Evolutionary conservation across 1,139 yeast genomes (phyloP), one percentile per base, ranked within the genome.

Genomic region (Zygoascus meyerae): DNA sequence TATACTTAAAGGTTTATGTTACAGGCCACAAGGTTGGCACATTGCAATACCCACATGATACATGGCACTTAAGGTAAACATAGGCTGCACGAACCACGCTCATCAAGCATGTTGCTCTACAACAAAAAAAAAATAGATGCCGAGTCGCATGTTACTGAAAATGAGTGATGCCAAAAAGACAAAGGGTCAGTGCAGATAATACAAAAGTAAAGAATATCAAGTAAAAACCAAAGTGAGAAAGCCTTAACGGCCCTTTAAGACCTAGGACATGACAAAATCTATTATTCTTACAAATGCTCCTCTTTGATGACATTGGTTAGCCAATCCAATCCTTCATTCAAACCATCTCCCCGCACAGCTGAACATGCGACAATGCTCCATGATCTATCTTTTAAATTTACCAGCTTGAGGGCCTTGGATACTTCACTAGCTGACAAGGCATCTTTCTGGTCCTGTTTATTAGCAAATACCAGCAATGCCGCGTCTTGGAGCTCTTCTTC

Each of bases 361-460:
- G 95, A 85, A 56, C 95, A 85, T 4, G 97, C 97, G 53, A 90
- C 95, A 55, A 92, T 92, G 60, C 96, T 86, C 98, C 98, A 92
- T 63, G 95, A 86, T 65, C 98, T 78, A 66, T 92, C 98, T 67
- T 90, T 90, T 63, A 92, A 74, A 49, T 86, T 95, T 4, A 90
- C 89, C 56, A 92, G 71, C 53, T 83, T 83, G 55, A 92, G 74
- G 12, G 95, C 90, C 57, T 86, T 87, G 1, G 95, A 83, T 10
- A 92, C 97, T 61, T 92, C 97, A 5, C 96, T 92, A 0, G 97
- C 97, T 18, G 89, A 79, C 72, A 90, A 72, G 1, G 98, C 97
- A 9, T 95, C 96, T 0, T 95, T 86, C 67, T 89, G 96, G 70
- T 92, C 98, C 69, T 92, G 98, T 61, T 92, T 92, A 66, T 92